Conservation (phyloP, 2,329 filamentous ascomycete genomes). For the Aspergillus cejpii region DNA sequence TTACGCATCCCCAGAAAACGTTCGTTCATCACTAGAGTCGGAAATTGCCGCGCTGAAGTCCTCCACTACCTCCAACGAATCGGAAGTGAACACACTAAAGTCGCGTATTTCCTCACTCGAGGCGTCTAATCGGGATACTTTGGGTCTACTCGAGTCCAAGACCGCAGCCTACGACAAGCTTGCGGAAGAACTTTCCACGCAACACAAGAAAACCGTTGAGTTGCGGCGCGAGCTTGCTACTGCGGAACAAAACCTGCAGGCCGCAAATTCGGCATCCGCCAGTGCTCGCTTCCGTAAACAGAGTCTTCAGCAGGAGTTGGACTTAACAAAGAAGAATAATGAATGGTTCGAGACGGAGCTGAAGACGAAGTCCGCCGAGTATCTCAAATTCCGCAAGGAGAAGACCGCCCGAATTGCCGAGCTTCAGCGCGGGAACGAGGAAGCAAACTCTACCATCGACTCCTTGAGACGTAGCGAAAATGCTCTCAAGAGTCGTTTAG, state of each 20-base stretch:
- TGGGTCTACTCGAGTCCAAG: conserved; percentile 85
- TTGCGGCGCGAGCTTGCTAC: conserved; percentile 73
- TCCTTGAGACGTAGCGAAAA: conserved; percentile 72
- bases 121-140: conserved; percentile 82
- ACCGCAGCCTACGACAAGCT: conserved; percentile 78
- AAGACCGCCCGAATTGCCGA: conserved; percentile 85
- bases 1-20: conserved; percentile 55
- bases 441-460: conserved; percentile 69
- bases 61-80: conserved; percentile 58
- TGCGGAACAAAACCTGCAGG: conserved; percentile 77
- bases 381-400: conserved; percentile 86
- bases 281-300: conserved; percentile 87
- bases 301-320: conserved; percentile 80
- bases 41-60: conserved; percentile 74
- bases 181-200: conserved; percentile 75
- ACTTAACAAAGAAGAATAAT: conserved; percentile 78
- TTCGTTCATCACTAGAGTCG: conserved; percentile 67
- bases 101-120: conserved; percentile 81
- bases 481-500: conserved; percentile 70
- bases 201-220: conserved; percentile 81
- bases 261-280: conserved; percentile 69
- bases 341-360: conserved; percentile 92
- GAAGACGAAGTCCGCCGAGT: conserved; percentile 80
- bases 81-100: conserved; percentile 67
- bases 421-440: conserved; percentile 81